These are phyloP conservation scores for Wickerhamomyces rabaulensis DNA, from an alignment of 805 yeast species.

Conservation along the genomic window DNA sequence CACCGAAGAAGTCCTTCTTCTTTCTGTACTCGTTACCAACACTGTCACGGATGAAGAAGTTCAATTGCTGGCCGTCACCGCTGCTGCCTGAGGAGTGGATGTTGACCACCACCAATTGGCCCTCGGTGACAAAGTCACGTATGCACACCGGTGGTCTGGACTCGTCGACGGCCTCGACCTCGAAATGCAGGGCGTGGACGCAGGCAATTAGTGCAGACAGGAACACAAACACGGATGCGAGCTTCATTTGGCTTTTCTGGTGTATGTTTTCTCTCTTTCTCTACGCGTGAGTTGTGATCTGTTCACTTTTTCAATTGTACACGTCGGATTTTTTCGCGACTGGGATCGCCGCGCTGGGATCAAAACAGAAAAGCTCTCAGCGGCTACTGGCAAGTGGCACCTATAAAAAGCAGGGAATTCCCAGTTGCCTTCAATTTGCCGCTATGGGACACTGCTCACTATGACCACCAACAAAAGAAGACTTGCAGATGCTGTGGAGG, in stretches of 20 bases:
- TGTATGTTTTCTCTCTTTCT: background rate
- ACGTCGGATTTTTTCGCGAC: background rate
- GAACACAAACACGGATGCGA: conserved; percentile 6
- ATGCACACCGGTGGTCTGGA: conserved; percentile 67
- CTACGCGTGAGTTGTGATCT: background rate
- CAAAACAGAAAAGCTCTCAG: too few relatives aligned
- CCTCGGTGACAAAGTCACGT: conserved; percentile 84
- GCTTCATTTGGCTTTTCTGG: conserved; percentile 11
- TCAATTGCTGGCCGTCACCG: conserved; percentile 86
- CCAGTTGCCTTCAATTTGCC: too few relatives aligned
- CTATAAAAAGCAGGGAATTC: too few relatives aligned
- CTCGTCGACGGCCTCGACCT: conserved; percentile 41
- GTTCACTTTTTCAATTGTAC: conserved; percentile 4
- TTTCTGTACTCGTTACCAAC: conserved; percentile 83
- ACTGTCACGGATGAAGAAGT: conserved; percentile 64
- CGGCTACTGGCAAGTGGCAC: too few relatives aligned
- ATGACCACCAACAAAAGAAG: too few relatives aligned
- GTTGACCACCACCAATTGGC: conserved; percentile 83
- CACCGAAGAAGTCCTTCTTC: conserved; percentile 70
- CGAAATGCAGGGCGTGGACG: conserved; percentile 44
- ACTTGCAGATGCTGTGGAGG: too few relatives aligned
- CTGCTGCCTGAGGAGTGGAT: conserved; percentile 65
- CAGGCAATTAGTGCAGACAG: conserved; percentile 10
- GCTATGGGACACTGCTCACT: too few relatives aligned
- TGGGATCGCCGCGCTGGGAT: too few relatives aligned